Evolutionary conservation across 2,329 filamentous ascomycete genomes (phyloP).

Genomic region (Aquanectria penicillioides): DNA sequence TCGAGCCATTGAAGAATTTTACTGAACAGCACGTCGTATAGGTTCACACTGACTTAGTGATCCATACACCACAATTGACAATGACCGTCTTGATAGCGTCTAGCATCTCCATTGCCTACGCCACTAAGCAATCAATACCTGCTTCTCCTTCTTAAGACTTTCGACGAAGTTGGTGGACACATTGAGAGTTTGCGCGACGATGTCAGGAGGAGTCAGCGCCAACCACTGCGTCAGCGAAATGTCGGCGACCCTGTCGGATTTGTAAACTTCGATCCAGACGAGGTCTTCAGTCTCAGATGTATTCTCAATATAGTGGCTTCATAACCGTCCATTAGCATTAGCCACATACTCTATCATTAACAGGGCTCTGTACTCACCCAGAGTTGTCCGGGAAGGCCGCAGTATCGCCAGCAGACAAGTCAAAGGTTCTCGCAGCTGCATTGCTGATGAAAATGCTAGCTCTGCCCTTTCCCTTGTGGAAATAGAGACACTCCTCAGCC

Average conservation of each 20-base stretch:
- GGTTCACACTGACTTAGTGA: neutral
- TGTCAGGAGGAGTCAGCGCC: constrained; percentile 70
- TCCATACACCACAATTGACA: neutral
- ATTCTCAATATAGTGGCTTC: constrained; percentile 75
- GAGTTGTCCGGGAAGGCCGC: constrained; percentile 75
- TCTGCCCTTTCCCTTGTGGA: constrained; percentile 69
- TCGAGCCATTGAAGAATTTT: constrained; percentile 7
- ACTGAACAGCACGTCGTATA: neutral
- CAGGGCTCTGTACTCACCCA: constrained; percentile 47
- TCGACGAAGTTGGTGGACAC: constrained; percentile 66
- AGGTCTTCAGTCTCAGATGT: constrained; percentile 70
- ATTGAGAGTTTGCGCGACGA: constrained; percentile 69
- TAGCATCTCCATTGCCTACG: neutral
- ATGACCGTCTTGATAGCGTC: too few relatives aligned
- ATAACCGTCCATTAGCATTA: neutral
- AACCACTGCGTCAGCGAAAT: constrained; percentile 76
- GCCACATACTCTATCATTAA: neutral
- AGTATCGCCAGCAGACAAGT: constrained; percentile 74
- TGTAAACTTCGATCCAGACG: constrained; percentile 76
- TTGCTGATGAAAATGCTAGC: constrained; percentile 74
- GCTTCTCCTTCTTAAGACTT: constrained; percentile 71
- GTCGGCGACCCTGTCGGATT: constrained; percentile 72
- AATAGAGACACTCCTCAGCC: constrained; percentile 78
- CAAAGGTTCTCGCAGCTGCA: constrained; percentile 70
- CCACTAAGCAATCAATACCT: constrained; percentile 54